A percentile compares a stretch with the other conserved stretches of the same genome.
Evolutionary conservation across 78 protist species (phyloP).

Genomic region (Reticulomyxa filosa): DNA sequence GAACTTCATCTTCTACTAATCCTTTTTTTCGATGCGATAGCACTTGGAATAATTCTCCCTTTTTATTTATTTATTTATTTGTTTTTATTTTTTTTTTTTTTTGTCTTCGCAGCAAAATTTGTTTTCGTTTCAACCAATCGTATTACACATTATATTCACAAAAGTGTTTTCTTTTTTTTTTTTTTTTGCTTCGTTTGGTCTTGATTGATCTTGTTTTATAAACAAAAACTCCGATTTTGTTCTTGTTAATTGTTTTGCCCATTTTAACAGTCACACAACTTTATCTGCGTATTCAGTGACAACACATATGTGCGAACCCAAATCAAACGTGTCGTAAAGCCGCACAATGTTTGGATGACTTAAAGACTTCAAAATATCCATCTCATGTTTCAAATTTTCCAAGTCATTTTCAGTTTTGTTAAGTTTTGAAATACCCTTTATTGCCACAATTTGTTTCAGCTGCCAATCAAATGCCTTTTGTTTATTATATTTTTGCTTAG

Average conservation of each 20-base stretch:
- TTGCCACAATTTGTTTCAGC: constrained; percentile 36
- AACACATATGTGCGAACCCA: constrained; percentile 27
- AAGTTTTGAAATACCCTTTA: constrained; percentile 48
- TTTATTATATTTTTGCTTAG: not conserved
- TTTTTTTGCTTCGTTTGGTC: no score
- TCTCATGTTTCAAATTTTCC: constrained; percentile 29
- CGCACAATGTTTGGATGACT: constrained; percentile 54
- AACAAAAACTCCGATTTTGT: no score
- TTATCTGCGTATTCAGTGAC: constrained; percentile 41
- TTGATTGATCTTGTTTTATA: no score
- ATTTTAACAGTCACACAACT: no score
- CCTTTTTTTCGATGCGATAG: constrained; percentile 33
- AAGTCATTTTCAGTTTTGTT: no score
- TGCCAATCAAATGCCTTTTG: constrained; percentile 12
- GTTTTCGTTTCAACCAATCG: no score
- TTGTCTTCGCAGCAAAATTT: no score
- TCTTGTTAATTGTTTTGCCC: no score
- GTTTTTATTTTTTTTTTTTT: no score
- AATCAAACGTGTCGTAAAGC: constrained; percentile 48
- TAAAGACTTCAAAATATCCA: constrained; percentile 37
- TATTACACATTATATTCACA: no score
- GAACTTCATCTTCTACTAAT: constrained; percentile 42
- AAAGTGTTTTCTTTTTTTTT: no score
- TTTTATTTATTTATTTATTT: not conserved
- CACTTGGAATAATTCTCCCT: constrained; percentile 49